Evolutionary conservation across 345 rosid genomes (phyloP).

Genomic region (Pseudoturritis turrita): DNA sequence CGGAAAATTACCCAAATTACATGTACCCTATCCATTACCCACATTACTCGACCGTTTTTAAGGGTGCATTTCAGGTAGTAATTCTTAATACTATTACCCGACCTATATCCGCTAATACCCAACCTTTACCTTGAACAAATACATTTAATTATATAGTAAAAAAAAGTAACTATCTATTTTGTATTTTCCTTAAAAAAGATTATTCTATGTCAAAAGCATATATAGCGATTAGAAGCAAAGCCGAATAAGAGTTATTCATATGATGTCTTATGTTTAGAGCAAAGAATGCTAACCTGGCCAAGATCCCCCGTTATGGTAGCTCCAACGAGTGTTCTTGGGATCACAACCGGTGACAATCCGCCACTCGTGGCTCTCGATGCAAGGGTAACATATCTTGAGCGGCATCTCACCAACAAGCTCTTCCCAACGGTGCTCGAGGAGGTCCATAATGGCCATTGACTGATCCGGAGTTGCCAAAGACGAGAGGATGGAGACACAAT

Average conservation of each 20-base stretch:
- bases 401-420: conserved; percentile 70
- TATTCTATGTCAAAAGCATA: too few relatives aligned
- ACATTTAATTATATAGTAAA: too few relatives aligned
- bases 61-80: too few relatives aligned
- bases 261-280: background rate
- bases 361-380: conserved; percentile 60
- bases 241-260: background rate
- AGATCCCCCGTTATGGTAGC: conserved; percentile 66
- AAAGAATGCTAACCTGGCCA: conserved; percentile 52
- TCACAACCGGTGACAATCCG: conserved; percentile 57
- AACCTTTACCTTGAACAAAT: too few relatives aligned
- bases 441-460: conserved; percentile 69
- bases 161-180: too few relatives aligned
- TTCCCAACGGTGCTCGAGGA: conserved; percentile 59
- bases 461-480: conserved; percentile 64
- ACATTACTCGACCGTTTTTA: too few relatives aligned
- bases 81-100: too few relatives aligned
- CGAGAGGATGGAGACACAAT: conserved; percentile 51
- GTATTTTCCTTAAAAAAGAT: too few relatives aligned
- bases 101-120: too few relatives aligned
- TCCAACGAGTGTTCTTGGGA: conserved; percentile 64
- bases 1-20: too few relatives aligned
- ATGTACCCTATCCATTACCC: too few relatives aligned
- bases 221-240: too few relatives aligned
- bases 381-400: conserved; percentile 52